Conservation (phyloP, 495 filamentous ascomycete species). For the Corynascus novoguineensis region DNA sequence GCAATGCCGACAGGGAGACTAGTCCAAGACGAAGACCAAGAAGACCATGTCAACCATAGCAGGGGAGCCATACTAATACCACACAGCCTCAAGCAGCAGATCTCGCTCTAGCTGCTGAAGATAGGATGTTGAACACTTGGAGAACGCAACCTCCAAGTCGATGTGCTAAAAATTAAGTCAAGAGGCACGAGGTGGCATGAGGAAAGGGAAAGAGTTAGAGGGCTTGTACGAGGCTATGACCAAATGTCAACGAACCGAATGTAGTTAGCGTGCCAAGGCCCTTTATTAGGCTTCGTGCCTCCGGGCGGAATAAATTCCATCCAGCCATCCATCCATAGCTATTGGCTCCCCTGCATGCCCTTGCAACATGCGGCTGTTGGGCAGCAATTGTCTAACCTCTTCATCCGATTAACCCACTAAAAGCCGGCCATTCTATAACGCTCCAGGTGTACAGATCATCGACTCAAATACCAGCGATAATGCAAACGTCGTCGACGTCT, state of each 20-base stretch:
- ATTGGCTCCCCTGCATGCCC: no score
- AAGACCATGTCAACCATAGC: slow-evolving; percentile 8
- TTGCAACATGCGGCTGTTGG: no score
- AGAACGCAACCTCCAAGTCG: slow-evolving; percentile 18
- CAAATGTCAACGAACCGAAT: neutral
- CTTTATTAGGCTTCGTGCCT: slow-evolving; percentile 16
- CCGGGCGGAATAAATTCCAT: slow-evolving; percentile 19
- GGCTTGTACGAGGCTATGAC: neutral
- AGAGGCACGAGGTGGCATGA: slow-evolving; percentile 10
- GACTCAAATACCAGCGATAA: no score
- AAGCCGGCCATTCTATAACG: no score
- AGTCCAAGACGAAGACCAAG: slow-evolving; percentile 17
- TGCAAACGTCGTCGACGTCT: no score
- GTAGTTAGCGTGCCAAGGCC: slow-evolving; percentile 3
- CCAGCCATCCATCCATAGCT: slow-evolving; percentile 11
- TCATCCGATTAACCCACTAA: no score
- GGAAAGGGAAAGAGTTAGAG: neutral
- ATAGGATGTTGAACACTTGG: slow-evolving; percentile 21
- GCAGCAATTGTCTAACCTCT: no score
- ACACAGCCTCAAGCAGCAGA: slow-evolving; percentile 14
- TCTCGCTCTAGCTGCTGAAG: slow-evolving; percentile 17
- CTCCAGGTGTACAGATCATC: no score
- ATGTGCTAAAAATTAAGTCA: slow-evolving; percentile 13
- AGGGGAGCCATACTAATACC: slow-evolving; percentile 20
- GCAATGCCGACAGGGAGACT: slow-evolving; percentile 36